Conservation (phyloP, 2,329 filamentous ascomycete species). For the Ascocoryne sarcoides region DNA sequence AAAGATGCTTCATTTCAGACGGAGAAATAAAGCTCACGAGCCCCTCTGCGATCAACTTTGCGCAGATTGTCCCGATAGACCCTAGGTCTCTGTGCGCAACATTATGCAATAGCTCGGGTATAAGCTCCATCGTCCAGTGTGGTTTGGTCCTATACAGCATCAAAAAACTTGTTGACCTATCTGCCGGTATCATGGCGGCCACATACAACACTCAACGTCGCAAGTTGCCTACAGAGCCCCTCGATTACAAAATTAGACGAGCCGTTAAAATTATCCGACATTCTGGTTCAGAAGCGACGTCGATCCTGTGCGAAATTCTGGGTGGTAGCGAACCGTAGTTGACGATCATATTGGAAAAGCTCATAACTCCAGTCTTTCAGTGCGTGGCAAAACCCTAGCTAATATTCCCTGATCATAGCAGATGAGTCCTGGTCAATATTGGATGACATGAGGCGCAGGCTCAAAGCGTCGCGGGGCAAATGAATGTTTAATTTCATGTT, state of each 20-base stretch:
- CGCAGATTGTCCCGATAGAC: conserved; percentile 10
- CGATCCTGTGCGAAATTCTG: conserved; percentile 10
- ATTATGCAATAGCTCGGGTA: no score
- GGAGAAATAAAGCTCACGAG: conserved; percentile 22
- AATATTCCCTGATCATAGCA: conserved; percentile 7
- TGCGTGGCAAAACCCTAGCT: background rate
- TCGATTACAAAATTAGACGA: conserved; percentile 1
- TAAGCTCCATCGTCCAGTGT: no score
- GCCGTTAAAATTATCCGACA: conserved; percentile 11
- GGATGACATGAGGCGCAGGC: conserved; percentile 6
- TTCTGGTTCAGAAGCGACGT: conserved; percentile 16
- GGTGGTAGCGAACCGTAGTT: conserved; percentile 16
- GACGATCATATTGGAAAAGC: conserved; percentile 14
- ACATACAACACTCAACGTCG: conserved; percentile 2
- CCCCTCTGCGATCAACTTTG: conserved; percentile 11
- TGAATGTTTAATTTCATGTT: conserved; percentile 10
- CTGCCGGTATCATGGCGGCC: no score
- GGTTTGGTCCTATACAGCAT: no score
- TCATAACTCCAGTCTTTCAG: conserved; percentile 4
- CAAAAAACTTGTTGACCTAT: no score
- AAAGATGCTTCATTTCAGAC: conserved; percentile 19
- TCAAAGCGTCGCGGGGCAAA: conserved; percentile 5
- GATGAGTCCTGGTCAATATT: conserved; percentile 9
- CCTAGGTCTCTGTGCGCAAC: conserved; percentile 15
- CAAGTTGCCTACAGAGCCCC: background rate